These are phyloP conservation scores for Lachancea lanzarotensis DNA, from an alignment of 805 yeast species.

Conservation along the genomic window DNA sequence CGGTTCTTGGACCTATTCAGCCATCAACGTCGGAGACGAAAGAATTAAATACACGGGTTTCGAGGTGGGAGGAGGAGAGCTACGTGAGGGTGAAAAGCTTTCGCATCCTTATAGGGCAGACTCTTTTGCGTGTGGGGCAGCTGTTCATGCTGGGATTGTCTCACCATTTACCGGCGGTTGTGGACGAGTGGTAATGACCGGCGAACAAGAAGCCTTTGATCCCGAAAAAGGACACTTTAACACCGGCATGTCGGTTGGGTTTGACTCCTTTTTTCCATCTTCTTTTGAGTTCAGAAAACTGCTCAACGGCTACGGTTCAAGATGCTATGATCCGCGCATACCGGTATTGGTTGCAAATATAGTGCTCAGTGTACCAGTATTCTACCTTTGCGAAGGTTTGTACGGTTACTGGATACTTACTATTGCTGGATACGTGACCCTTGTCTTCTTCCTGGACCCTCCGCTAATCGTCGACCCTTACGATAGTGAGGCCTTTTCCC, in stretches of 20 bases:
- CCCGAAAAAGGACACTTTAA: slow-evolving; percentile 45
- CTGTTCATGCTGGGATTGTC: slow-evolving; percentile 74
- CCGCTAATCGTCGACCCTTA: slow-evolving; percentile 55
- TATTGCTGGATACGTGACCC: slow-evolving; percentile 77
- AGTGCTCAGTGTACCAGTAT: slow-evolving; percentile 54
- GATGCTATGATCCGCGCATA: slow-evolving; percentile 67
- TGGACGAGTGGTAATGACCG: slow-evolving; percentile 52
- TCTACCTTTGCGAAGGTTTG: slow-evolving; percentile 41
- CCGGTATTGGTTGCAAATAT: slow-evolving; percentile 52
- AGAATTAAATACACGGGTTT: slow-evolving; percentile 64
- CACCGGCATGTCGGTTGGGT: slow-evolving; percentile 44
- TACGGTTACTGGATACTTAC: slow-evolving; percentile 57
- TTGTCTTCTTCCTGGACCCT: slow-evolving; percentile 69
- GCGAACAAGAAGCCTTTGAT: slow-evolving; percentile 45
- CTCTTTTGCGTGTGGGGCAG: slow-evolving; percentile 85
- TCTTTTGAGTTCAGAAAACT: slow-evolving; percentile 56
- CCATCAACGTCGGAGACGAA: slow-evolving; percentile 65
- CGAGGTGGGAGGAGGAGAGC: slow-evolving; percentile 69
- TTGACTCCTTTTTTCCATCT: slow-evolving; percentile 68
- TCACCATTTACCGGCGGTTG: slow-evolving; percentile 77
- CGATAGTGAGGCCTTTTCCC: slow-evolving; percentile 46
- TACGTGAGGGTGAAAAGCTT: slow-evolving; percentile 26
- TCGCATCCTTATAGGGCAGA: slow-evolving; percentile 76
- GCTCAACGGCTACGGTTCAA: slow-evolving; percentile 33
- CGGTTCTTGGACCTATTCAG: slow-evolving; percentile 69